Evolutionary conservation across 148 eudicot genomes (phyloP).

Genomic region (Cornus kousa): DNA sequence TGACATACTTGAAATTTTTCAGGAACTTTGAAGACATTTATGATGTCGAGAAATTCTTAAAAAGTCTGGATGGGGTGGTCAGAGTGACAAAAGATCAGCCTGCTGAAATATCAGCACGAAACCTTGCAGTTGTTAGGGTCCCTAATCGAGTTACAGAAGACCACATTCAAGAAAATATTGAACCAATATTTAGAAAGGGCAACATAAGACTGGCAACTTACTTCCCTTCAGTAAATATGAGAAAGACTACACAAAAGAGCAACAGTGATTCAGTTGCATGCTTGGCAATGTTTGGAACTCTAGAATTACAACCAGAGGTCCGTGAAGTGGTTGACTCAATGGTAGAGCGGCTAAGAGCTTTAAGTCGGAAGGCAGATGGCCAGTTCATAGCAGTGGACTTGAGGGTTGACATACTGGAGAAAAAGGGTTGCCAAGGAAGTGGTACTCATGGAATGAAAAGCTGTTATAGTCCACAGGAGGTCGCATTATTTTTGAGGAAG

Average conservation of each 20-base stretch:
- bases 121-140: slow-evolving; percentile 81
- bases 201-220: slow-evolving; percentile 84
- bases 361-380: slow-evolving; percentile 78
- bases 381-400: slow-evolving; percentile 83
- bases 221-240: slow-evolving; percentile 88
- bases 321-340: slow-evolving; percentile 84
- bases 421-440: slow-evolving; percentile 67
- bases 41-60: slow-evolving; percentile 63
- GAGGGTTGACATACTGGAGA: slow-evolving; percentile 70
- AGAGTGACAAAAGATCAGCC: slow-evolving; percentile 69
- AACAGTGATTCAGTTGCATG: slow-evolving; percentile 59
- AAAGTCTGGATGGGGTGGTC: slow-evolving; percentile 82
- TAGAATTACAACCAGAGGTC: slow-evolving; percentile 71
- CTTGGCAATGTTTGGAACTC: slow-evolving; percentile 80
- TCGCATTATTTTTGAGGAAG: slow-evolving; percentile 70
- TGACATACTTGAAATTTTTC: slow-evolving; percentile 22
- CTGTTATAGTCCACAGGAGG: slow-evolving; percentile 76
- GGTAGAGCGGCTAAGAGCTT: slow-evolving; percentile 69
- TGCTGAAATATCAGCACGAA: slow-evolving; percentile 43
- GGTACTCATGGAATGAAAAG: slow-evolving; percentile 51
- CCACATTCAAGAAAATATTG: slow-evolving; percentile 56
- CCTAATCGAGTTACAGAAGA: slow-evolving; percentile 78
- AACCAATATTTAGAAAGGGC: slow-evolving; percentile 69
- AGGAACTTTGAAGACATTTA: slow-evolving; percentile 86
- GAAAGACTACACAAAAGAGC: slow-evolving; percentile 35